Evolutionary conservation across 805 yeast species (phyloP), one percentile per base, ranked within the genome.

Genomic region (Pichia insulana): DNA sequence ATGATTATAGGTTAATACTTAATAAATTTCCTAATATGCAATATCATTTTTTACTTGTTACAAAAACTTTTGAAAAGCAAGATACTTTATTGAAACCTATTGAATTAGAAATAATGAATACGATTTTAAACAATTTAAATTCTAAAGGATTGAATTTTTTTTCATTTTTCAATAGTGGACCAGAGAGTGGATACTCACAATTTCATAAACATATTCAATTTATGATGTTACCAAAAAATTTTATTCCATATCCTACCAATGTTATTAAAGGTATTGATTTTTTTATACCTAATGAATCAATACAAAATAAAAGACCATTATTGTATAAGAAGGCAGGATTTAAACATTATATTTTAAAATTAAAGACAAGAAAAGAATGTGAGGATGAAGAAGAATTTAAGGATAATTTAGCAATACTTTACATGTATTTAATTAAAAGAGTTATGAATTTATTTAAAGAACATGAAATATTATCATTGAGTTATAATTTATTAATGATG

Each of bases 151-250:
- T 56, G 2, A 42, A 64, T 30, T 81, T 84, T 70, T 69, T 89
- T 58, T 88, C 88, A 0, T 90, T 90, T 61, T 90, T 77, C 71
- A 90, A 90, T 61, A 79, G 86, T 56, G 98, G 98, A 7, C 77
- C 79, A 16, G 71, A 77, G 51, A 78, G 94, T 48, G 98, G 97
- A 1, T 95, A 96, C n/a, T 87, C 96, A 0, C 92, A 88, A 55
- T 81, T 84, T 37, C 98, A 90, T 65, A 87, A 85, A 58, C 98
- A 90, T 63, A 62, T 92, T 48, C 98, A 92, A 63, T 79, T 89
- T 62, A 67, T 90, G 72, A 69, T 77, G 35, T 65, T 84, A 35
- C 94, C 96, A 2, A 58, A 64, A 7, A 64, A 68, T 18, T 80
- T 78, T 57, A 61, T 60, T 1, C 73, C 83, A 7, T 78, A 73